phyloP scores from a whole-genome alignment of 2,329 filamentous ascomycete genomes.

The Neopestalotiopsis sp. region DNA sequence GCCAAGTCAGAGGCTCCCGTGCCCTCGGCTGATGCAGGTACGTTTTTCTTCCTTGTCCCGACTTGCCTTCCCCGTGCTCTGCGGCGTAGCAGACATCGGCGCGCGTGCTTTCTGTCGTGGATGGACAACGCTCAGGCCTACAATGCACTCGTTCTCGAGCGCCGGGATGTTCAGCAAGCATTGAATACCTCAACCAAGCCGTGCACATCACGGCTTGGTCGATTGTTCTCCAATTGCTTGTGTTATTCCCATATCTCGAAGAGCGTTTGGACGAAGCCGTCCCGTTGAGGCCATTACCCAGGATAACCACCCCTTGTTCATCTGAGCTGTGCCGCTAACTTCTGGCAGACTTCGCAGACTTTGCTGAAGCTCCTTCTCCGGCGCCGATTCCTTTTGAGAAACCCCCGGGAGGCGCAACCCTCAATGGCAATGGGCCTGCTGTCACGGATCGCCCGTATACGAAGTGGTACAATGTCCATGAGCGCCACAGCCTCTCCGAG shows the following conservation, averaged over 20 bases:
- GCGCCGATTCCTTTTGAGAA: constrained; percentile 54
- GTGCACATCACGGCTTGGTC: neutral
- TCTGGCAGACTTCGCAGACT: constrained; percentile 86
- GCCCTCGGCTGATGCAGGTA: constrained; percentile 67
- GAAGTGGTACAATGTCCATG: constrained; percentile 96
- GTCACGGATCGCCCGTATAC: constrained; percentile 71
- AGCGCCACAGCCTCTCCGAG: constrained; percentile 82
- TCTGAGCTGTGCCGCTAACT: constrained; percentile 20
- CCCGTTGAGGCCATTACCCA: neutral
- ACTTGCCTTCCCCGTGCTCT: neutral
- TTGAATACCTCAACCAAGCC: neutral
- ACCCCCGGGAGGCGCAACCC: constrained; percentile 50
- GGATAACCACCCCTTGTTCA: neutral
- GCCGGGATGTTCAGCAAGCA: neutral
- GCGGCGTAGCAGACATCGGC: neutral
- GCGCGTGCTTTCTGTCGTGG: neutral
- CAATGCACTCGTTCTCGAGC: neutral
- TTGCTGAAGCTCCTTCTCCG: constrained; percentile 78
- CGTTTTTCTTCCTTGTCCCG: constrained; percentile 32
- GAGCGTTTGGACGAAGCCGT: constrained; percentile 29
- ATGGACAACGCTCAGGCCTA: neutral
- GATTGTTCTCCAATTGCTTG: neutral
- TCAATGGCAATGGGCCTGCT: constrained; percentile 51
- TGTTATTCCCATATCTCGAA: neutral
- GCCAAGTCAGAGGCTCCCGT: constrained; percentile 61